Percentiles rank a stretch among this genome's conserved stretches.
Evolutionary conservation across 2,329 filamentous ascomycete genomes (phyloP).

Genomic region (Fusarium incarnatum): DNA sequence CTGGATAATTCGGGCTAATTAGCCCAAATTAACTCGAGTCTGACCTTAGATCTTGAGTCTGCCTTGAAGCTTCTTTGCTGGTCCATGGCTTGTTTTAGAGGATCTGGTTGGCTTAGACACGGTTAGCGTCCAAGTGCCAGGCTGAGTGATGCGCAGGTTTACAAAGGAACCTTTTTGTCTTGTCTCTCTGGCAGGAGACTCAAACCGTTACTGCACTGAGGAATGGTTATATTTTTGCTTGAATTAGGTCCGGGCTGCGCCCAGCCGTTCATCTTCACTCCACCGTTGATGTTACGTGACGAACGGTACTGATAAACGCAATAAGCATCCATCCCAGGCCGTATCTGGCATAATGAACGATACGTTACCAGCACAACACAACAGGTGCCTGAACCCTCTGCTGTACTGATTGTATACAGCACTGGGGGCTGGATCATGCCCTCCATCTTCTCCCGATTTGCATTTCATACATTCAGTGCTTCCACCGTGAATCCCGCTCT

Average conservation of each 20-base stretch:
- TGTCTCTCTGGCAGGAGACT: constrained; percentile 4
- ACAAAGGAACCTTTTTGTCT: constrained; percentile 25
- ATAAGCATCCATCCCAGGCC: constrained; percentile 29
- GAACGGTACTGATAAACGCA: constrained; percentile 15
- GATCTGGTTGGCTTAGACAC: constrained; percentile 22
- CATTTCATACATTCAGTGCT: constrained; percentile 13
- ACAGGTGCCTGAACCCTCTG: not conserved
- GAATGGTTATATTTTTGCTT: constrained; percentile 30
- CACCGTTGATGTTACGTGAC: constrained; percentile 42
- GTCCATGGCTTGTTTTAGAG: constrained; percentile 21
- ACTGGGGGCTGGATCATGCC: constrained; percentile 7
- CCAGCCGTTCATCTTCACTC: constrained; percentile 34
- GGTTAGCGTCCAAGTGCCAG: constrained; percentile 5
- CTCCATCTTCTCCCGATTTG: constrained; percentile 20
- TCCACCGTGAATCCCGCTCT: constrained; percentile 35
- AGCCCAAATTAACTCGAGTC: constrained; percentile 7
- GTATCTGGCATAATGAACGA: constrained; percentile 20
- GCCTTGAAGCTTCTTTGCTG: constrained; percentile 29
- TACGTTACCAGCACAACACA: constrained; percentile 20
- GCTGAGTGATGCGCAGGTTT: not conserved
- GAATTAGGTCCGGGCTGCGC: constrained; percentile 27
- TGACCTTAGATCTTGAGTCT: constrained; percentile 24
- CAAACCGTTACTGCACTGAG: constrained; percentile 26
- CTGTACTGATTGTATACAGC: not conserved
- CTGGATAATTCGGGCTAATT: constrained; percentile 41